Percentiles rank a stretch among this genome's conserved stretches.
These are phyloP conservation scores for Botrytis squamosa DNA, from an alignment of 2,329 filamentous ascomycete species.

Conservation along the genomic window DNA sequence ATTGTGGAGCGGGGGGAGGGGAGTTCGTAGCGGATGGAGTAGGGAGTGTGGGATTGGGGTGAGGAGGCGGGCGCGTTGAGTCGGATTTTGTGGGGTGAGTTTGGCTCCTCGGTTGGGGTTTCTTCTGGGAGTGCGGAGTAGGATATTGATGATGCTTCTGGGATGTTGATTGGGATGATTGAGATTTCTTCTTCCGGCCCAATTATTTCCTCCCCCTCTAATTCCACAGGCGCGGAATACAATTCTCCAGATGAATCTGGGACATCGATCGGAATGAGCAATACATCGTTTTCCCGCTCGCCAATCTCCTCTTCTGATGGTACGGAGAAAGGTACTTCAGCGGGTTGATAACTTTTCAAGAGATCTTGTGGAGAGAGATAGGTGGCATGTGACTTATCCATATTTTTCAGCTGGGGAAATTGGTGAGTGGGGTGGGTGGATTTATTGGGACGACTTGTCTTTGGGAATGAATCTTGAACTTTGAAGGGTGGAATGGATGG, in stretches of 20 bases:
- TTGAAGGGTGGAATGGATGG: background rate
- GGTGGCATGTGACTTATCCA: background rate
- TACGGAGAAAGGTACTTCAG: background rate
- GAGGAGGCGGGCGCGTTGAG: background rate
- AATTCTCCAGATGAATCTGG: background rate
- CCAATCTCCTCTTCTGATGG: background rate
- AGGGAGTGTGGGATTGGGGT: background rate
- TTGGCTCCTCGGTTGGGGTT: background rate
- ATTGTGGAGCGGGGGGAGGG: background rate
- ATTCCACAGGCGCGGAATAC: fast-evolving
- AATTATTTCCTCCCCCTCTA: no score
- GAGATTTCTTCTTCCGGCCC: no score
- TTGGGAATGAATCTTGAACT: background rate
- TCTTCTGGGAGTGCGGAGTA: background rate
- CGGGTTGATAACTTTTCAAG: background rate
- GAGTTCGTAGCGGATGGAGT: background rate
- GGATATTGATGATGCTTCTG: background rate
- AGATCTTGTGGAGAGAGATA: background rate
- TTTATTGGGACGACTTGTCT: background rate
- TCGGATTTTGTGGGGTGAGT: background rate
- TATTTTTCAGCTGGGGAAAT: background rate
- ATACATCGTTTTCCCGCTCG: background rate
- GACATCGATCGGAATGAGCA: background rate
- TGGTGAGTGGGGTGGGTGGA: background rate
- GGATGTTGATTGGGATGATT: no score